phyloP scores from a whole-genome alignment of 2,329 filamentous ascomycete genomes.

The Fusarium ambrosium region DNA sequence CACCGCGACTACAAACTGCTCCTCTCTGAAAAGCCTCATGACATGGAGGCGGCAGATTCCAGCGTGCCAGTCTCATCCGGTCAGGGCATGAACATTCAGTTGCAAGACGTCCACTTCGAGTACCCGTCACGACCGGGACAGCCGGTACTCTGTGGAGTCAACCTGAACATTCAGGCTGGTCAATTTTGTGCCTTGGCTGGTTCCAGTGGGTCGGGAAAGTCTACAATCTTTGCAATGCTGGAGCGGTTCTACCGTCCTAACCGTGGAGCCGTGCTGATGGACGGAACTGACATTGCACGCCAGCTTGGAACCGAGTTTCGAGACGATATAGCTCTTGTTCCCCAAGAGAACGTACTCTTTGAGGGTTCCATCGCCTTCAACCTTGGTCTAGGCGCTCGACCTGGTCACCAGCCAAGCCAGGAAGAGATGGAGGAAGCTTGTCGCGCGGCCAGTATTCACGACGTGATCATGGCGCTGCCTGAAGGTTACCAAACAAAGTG shows the following conservation, averaged over 20 bases:
- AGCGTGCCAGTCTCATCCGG: background rate
- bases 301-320: conserved; percentile 57
- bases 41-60: conserved; percentile 29
- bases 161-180: conserved; percentile 66
- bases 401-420: conserved; percentile 64
- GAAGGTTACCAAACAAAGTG: conserved; percentile 69
- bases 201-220: conserved; percentile 73
- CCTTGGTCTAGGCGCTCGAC: conserved; percentile 64
- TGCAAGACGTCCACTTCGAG: conserved; percentile 70
- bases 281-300: conserved; percentile 59
- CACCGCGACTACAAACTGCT: conserved; percentile 48
- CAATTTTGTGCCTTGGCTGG: conserved; percentile 70
- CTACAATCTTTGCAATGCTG: conserved; percentile 68
- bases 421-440: conserved; percentile 72
- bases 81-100: conserved; percentile 59
- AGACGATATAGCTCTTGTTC: conserved; percentile 65
- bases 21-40: conserved; percentile 42
- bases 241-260: conserved; percentile 62
- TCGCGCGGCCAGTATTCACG: conserved; percentile 53
- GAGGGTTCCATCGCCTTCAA: conserved; percentile 67
- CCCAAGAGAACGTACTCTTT: conserved; percentile 68
- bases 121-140: conserved; percentile 72
- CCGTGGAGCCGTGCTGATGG: conserved; percentile 54
- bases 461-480: conserved; percentile 67
- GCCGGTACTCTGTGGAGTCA: conserved; percentile 67